phyloP scores from a whole-genome alignment of 495 filamentous ascomycete species.

The Penicillium canescens region DNA sequence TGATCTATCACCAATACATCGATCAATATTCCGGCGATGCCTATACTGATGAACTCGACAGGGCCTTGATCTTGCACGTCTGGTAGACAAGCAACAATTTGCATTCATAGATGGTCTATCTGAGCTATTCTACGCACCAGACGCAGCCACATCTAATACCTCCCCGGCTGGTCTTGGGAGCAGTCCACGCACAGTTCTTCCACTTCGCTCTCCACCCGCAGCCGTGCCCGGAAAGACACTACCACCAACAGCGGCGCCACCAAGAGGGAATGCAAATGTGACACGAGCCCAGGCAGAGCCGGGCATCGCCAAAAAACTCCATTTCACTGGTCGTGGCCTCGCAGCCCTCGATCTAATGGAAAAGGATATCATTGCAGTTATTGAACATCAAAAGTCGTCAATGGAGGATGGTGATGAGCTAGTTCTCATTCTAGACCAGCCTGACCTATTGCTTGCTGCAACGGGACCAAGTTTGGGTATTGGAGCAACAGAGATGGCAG shows the following conservation, averaged over 20 bases:
- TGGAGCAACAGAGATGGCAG: slow-evolving; percentile 46
- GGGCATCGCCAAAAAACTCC: slow-evolving; percentile 36
- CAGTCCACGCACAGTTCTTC: slow-evolving; percentile 31
- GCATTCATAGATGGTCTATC: slow-evolving; percentile 73
- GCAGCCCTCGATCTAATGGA: slow-evolving; percentile 38
- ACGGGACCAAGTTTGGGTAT: slow-evolving; percentile 38
- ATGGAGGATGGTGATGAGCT: slow-evolving; percentile 27
- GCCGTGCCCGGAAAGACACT: slow-evolving; percentile 30
- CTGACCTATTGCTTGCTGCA: slow-evolving; percentile 51
- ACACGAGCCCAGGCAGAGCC: slow-evolving; percentile 14
- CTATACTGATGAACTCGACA: slow-evolving; percentile 14
- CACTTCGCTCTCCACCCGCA: slow-evolving; percentile 31
- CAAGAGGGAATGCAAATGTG: slow-evolving; percentile 2
- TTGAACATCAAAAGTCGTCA: slow-evolving; percentile 27
- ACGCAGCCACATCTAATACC: slow-evolving; percentile 16
- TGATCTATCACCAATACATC: not conserved
- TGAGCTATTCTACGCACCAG: slow-evolving; percentile 47
- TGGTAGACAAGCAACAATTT: slow-evolving; percentile 57
- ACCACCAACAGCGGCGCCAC: slow-evolving; percentile 1
- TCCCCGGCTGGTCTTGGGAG: slow-evolving; percentile 11
- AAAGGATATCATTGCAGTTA: slow-evolving; percentile 38
- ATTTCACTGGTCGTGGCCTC: slow-evolving; percentile 34
- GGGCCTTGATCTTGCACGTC: slow-evolving; percentile 70
- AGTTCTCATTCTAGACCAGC: slow-evolving; percentile 52
- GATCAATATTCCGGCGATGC: slow-evolving; percentile 1